Percentiles rank a stretch among this genome's conserved stretches.
Evolutionary conservation across 2,329 filamentous ascomycete genomes (phyloP).

Genomic region (Erysiphe pulchra): DNA sequence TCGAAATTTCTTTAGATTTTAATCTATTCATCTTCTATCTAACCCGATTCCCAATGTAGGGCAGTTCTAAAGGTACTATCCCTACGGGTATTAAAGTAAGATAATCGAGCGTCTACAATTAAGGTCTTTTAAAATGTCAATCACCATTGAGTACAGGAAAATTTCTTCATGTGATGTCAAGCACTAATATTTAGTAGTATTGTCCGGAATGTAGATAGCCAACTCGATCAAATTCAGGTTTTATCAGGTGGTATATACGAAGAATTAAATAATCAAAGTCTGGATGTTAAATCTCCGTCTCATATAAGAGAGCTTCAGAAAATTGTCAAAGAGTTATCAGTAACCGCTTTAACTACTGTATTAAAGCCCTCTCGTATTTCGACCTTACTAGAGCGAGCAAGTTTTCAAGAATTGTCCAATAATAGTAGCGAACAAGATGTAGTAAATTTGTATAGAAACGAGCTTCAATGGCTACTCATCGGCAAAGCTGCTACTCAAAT

Average conservation of each 20-base stretch:
- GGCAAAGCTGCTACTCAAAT: constrained; percentile 83
- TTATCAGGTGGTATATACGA: constrained; percentile 19
- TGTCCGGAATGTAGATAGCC: constrained; percentile 35
- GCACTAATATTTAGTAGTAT: constrained; percentile 14
- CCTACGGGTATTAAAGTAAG: too few relatives aligned
- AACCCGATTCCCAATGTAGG: too few relatives aligned
- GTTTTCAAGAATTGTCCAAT: constrained; percentile 19
- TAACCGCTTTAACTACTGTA: constrained; percentile 36
- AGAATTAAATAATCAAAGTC: constrained; percentile 9
- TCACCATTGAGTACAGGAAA: constrained; percentile 19
- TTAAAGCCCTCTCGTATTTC: constrained; percentile 34
- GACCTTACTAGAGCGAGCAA: constrained; percentile 34
- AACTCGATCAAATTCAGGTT: constrained; percentile 36
- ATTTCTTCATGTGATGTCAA: background rate
- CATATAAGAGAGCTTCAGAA: constrained; percentile 35
- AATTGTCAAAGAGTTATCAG: constrained; percentile 46
- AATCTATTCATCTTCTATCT: too few relatives aligned
- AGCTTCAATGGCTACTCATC: constrained; percentile 74
- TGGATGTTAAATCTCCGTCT: constrained; percentile 18
- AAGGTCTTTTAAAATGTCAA: constrained; percentile 15
- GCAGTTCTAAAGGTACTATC: too few relatives aligned
- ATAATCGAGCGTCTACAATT: too few relatives aligned
- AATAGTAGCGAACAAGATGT: constrained; percentile 14
- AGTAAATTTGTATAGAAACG: constrained; percentile 33
- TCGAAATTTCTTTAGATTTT: too few relatives aligned